These are phyloP conservation scores for Canna indica DNA, from an alignment of 176 grass and related monocot genomes.

Conservation along the genomic window DNA sequence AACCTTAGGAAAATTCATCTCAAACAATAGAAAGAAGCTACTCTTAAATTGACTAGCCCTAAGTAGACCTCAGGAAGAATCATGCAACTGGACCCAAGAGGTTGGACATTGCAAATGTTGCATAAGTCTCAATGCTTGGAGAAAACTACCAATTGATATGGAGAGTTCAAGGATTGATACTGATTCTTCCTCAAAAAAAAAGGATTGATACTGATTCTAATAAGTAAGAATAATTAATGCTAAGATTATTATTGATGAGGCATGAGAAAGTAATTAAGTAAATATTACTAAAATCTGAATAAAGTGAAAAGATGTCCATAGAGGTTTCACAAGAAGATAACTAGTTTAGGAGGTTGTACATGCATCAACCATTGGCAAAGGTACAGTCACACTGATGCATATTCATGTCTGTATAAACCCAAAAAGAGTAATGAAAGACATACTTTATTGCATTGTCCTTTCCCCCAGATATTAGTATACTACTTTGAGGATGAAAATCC, in stretches of 20 bases:
- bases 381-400: constrained; percentile 4
- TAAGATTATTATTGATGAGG: background rate
- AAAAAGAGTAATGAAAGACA: background rate
- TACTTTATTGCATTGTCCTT: constrained; percentile 95
- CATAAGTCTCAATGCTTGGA: background rate
- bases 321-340: background rate
- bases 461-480: constrained; percentile 83
- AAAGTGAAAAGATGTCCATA: background rate
- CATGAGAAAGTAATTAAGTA: background rate
- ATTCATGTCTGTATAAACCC: constrained; percentile 14
- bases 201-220: background rate
- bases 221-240: background rate
- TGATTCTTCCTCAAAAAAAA: background rate
- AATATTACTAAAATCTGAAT: too few relatives aligned
- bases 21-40: background rate
- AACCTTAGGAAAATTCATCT: background rate
- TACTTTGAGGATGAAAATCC: constrained; percentile 86
- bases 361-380: constrained; percentile 6
- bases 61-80: background rate
- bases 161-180: too few relatives aligned
- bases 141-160: background rate
- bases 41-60: background rate
- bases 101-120: background rate
- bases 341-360: background rate
- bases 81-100: background rate